Percentiles rank a stretch among this genome's conserved stretches.
Evolutionary conservation across 139 green algal species (phyloP).

Genomic region (Mesostigma viride): DNA sequence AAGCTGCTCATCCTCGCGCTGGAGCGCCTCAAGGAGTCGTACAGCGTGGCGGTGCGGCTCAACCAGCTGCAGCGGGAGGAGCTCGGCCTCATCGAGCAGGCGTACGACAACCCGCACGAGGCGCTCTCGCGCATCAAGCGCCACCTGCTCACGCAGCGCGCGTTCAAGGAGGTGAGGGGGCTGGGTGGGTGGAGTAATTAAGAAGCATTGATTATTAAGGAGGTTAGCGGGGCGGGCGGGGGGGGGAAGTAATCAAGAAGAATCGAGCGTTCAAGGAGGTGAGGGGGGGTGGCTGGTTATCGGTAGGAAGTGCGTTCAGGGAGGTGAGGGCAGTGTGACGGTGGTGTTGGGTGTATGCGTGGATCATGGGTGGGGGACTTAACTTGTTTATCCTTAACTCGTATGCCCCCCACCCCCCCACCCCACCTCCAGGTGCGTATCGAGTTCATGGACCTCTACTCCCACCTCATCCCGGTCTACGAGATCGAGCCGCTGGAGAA

Average conservation of each 20-base stretch:
- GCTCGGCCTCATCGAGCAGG: slow-evolving; percentile 96
- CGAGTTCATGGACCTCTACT: slow-evolving; percentile 97
- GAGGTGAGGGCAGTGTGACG: too few relatives aligned
- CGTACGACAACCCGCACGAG: slow-evolving; percentile 99
- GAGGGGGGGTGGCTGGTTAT: too few relatives aligned
- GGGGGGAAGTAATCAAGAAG: too few relatives aligned
- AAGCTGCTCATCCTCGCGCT: slow-evolving; percentile 98
- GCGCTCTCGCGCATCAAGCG: slow-evolving; percentile 95
- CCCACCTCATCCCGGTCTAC: slow-evolving; percentile 92
- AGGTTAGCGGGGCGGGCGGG: too few relatives aligned
- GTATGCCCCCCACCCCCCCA: neutral
- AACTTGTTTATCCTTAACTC: neutral
- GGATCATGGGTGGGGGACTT: neutral
- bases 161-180: slow-evolving; percentile 99
- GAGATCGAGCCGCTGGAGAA: slow-evolving; percentile 99
- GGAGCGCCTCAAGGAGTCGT: slow-evolving; percentile 97
- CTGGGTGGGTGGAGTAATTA: too few relatives aligned
- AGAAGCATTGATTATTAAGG: too few relatives aligned
- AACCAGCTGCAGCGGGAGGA: slow-evolving; percentile 96
- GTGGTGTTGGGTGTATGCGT: too few relatives aligned
- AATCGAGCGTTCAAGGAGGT: too few relatives aligned
- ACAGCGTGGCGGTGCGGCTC: slow-evolving; percentile 83
- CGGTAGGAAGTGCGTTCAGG: too few relatives aligned
- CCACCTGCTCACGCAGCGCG: slow-evolving; percentile 91
- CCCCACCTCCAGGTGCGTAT: slow-evolving; percentile 36